Percentiles rank a stretch among this genome's conserved stretches.
Conservation (phyloP, 305 asterid species). For the Withania somnifera region DNA sequence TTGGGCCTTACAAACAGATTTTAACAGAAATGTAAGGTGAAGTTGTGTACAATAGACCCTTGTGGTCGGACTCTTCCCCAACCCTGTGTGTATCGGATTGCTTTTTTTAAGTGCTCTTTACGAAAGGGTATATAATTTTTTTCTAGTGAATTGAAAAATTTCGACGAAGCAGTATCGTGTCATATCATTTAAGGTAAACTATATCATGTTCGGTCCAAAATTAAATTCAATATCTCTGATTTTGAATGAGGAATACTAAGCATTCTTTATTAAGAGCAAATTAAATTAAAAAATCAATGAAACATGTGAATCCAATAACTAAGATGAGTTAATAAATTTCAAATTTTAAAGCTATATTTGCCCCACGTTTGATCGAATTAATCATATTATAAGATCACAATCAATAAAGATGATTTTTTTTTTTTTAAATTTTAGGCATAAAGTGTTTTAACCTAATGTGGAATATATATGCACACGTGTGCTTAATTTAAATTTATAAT, state of each 20-base stretch:
- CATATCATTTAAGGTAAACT: not conserved
- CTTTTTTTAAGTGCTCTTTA: not conserved
- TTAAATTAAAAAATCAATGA: too few relatives aligned
- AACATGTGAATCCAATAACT: not conserved
- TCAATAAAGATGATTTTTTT: not conserved
- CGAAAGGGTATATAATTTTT: not conserved
- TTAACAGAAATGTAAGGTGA: too few relatives aligned
- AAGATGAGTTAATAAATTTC: not conserved
- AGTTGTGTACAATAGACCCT: too few relatives aligned
- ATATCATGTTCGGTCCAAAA: not conserved
- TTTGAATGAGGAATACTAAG: not conserved
- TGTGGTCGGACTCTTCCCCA: too few relatives aligned
- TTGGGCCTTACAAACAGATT: too few relatives aligned
- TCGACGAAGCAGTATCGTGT: too few relatives aligned
- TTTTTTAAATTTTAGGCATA: not conserved
- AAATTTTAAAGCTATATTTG: rapidly evolving
- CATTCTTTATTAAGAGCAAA: not conserved
- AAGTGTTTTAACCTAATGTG: not conserved
- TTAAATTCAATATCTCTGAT: not conserved
- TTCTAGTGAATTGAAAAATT: too few relatives aligned
- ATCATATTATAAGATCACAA: not conserved
- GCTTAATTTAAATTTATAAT: not conserved
- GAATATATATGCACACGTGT: not conserved
- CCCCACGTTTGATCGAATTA: not conserved
- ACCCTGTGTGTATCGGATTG: not conserved